Percentiles rank a stretch among this genome's conserved stretches.
Conservation (phyloP, 2,329 filamentous ascomycete genomes). For the Diaporthe longicolla region DNA sequence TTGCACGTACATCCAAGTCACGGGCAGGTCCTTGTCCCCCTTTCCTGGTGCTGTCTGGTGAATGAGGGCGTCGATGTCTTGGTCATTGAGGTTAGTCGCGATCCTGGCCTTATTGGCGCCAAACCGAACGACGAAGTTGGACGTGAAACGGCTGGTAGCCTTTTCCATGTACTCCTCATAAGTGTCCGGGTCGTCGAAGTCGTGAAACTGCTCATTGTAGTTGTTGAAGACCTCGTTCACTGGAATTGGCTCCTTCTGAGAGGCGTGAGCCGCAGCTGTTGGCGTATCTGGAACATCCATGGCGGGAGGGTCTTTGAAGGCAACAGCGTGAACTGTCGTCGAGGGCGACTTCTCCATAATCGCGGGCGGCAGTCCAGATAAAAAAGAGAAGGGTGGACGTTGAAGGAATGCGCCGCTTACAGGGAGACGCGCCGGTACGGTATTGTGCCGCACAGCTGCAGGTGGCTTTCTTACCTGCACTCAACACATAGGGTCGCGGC, state of each 20-base stretch:
- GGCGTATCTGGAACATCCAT: conserved; percentile 44
- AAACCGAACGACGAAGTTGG: conserved; percentile 78
- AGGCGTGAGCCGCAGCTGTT: conserved; percentile 14
- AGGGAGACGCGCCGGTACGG: conserved; percentile 10
- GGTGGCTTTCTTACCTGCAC: conserved; percentile 15
- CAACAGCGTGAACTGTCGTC: conserved; percentile 7
- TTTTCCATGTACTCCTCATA: conserved; percentile 60
- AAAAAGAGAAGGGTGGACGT: neutral
- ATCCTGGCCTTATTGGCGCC: conserved; percentile 68
- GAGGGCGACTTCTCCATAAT: conserved; percentile 4
- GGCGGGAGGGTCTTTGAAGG: conserved; percentile 3
- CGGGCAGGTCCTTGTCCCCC: conserved; percentile 58
- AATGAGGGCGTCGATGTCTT: conserved; percentile 58
- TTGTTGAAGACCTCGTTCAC: conserved; percentile 25
- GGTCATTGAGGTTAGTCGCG: conserved; percentile 65
- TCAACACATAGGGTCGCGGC: conserved; percentile 26
- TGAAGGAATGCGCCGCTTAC: conserved; percentile 13
- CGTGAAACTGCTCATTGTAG: conserved; percentile 55
- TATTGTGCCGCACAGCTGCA: conserved; percentile 38
- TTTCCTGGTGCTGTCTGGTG: conserved; percentile 44
- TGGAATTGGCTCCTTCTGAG: conserved; percentile 28
- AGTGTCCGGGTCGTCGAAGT: conserved; percentile 67
- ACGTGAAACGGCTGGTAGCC: conserved; percentile 57
- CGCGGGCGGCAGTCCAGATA: neutral
- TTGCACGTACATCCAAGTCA: conserved; percentile 77